A percentile compares a stretch with the other conserved stretches of the same genome.
phyloP scores from a whole-genome alignment of 2,329 filamentous ascomycete species.

The Sphaceloma murrayae region DNA sequence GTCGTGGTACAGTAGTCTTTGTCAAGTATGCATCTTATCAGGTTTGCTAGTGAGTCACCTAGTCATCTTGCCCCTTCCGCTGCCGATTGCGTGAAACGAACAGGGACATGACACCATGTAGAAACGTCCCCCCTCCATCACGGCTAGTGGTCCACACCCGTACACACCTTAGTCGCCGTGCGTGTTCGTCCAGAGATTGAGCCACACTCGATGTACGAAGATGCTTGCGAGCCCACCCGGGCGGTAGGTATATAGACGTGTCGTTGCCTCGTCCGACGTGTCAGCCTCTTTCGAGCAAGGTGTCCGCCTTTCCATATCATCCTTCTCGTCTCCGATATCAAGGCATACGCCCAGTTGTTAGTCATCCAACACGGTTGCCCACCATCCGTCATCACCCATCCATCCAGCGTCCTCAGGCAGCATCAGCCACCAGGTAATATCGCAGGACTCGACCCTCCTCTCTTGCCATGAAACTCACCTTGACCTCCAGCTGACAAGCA shows the following conservation, averaged over 20 bases:
- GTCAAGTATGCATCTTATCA: constrained; percentile 4
- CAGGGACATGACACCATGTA: constrained; percentile 16
- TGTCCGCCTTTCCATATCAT: constrained; percentile 11
- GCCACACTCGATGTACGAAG: constrained; percentile 12
- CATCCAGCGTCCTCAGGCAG: background rate
- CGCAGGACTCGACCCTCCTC: background rate
- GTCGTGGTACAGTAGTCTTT: background rate
- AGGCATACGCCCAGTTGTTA: background rate
- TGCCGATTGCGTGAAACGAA: constrained; percentile 17
- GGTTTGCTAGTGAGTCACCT: constrained; percentile 19
- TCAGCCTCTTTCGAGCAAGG: constrained; percentile 7
- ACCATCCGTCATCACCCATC: background rate
- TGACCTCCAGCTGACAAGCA: background rate
- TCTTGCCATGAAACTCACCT: background rate
- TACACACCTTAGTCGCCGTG: constrained; percentile 9
- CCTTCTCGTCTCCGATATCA: background rate
- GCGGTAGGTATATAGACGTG: constrained; percentile 6
- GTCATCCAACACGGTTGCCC: constrained; percentile 1
- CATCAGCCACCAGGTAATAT: background rate
- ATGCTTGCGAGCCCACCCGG: constrained; percentile 8
- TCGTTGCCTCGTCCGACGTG: background rate
- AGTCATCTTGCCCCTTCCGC: constrained; percentile 18
- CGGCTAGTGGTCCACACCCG: constrained; percentile 2
- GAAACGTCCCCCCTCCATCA: constrained; percentile 4
- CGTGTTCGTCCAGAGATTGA: constrained; percentile 12